Conservation (phyloP, 1,284 basidiomycete genomes). For the Rhodofomes roseus region DNA sequence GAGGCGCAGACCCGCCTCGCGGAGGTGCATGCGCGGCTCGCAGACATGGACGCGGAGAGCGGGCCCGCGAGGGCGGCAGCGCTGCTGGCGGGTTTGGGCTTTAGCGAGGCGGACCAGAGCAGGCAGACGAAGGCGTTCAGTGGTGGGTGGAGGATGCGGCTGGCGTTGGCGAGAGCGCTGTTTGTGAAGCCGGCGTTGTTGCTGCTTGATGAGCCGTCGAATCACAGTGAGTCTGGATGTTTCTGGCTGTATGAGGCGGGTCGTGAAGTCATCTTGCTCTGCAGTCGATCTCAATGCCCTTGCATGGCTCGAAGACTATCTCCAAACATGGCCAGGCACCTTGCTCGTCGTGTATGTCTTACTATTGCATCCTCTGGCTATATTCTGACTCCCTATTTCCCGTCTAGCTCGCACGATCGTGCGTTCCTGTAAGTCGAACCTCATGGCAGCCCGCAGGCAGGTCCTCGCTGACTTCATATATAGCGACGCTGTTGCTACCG, state of each 20-base stretch:
- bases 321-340: constrained; percentile 95
- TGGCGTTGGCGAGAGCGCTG: constrained; percentile 81
- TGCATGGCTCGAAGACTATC: constrained; percentile 91
- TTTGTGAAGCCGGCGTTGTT: constrained; percentile 93
- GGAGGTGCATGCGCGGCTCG: constrained; percentile 87
- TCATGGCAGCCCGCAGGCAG: neutral
- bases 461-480: neutral
- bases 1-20: constrained; percentile 84
- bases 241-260: neutral
- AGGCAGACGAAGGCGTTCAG: constrained; percentile 87
- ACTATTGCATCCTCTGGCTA: neutral
- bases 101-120: constrained; percentile 85
- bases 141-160: constrained; percentile 94
- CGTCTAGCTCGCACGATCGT: constrained; percentile 86
- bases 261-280: neutral
- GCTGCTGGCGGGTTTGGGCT: constrained; percentile 89
- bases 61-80: constrained; percentile 92
- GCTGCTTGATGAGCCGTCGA: constrained; percentile 96
- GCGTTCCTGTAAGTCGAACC: constrained; percentile 75
- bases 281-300: constrained; percentile 78
- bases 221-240: constrained; percentile 68
- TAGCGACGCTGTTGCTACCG: constrained; percentile 91
- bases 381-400: neutral
- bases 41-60: constrained; percentile 98
- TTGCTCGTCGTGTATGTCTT: constrained; percentile 84